Base-by-base conservation (phyloP, 2,329 filamentous ascomycete genomes). In the Calonectria hawksworthii region DNA sequence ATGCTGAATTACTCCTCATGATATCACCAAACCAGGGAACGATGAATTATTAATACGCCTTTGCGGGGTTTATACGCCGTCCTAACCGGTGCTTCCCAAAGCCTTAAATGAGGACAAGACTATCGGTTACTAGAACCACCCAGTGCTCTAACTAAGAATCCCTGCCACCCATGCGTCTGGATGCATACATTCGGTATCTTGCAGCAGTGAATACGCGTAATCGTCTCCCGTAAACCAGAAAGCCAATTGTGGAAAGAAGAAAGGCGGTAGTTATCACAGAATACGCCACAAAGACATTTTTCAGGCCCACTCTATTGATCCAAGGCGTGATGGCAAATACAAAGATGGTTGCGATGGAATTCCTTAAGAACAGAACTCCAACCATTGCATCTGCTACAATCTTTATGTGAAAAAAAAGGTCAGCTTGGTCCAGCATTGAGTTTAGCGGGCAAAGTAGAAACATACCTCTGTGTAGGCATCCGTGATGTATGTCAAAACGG, bases 371-470 rank as follows among this genome's bases (percentile, higher is more conserved):
- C 0, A 86, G 86, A 1, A 90, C 81, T 0, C 81, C 85, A 4
- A 88, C 86, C 8, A 90, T 79, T 0, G 87, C 84, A 72, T 89
- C 87, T 7, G 85, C 87, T 51, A 89, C 83, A 47, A 90, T 87
- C 83, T 89, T 51, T 26, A 21, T 69, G 26, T n/a, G 23, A 11
- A 0, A n/a, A 65, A 38, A 14, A 52, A 23, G 11, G 23, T 14
- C 47, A n/a, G 23, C 38, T 23, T 23, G 13, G n/a, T n/a, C n/a
- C n/a, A n/a, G n/a, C n/a, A n/a, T n/a, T n/a, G n/a, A n/a, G n/a
- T n/a, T n/a, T n/a, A n/a, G n/a, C n/a, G n/a, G n/a, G n/a, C n/a
- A n/a, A n/a, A 18, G 16, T 4, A 26, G 4, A 3, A 23, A 76
- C 75, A 74, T 82, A 84, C 78, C 76, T 86, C 82, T 73, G 80